Conservation (phyloP, 1,284 basidiomycete genomes). For the Tylopilus sp. region DNA sequence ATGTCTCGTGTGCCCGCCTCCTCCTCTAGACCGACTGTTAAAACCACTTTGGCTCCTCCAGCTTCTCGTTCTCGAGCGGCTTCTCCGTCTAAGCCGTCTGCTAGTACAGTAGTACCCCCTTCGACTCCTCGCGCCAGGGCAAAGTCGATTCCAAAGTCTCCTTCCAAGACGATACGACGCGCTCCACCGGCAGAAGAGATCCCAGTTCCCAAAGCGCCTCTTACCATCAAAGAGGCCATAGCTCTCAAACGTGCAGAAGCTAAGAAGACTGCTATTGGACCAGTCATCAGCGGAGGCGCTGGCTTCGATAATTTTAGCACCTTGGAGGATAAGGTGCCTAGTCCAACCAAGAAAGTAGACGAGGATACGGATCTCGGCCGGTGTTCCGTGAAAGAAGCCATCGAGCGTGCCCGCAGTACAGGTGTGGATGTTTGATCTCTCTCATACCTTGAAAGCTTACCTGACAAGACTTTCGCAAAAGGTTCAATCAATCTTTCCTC, state of each 20-base stretch:
- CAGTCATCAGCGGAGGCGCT: constrained; percentile 20
- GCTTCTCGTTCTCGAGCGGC: constrained; percentile 30
- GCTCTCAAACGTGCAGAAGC: constrained; percentile 69
- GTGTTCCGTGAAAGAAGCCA: constrained; percentile 65
- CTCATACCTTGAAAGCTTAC: constrained; percentile 42
- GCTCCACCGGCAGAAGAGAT: constrained; percentile 29
- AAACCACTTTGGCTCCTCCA: constrained; percentile 27
- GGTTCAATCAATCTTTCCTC: constrained; percentile 70
- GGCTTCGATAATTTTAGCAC: constrained; percentile 20
- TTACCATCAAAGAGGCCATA: constrained; percentile 69
- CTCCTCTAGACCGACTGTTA: constrained; percentile 36
- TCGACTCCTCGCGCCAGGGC: constrained; percentile 31
- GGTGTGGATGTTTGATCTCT: constrained; percentile 43
- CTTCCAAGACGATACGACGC: constrained; percentile 34
- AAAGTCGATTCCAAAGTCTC: constrained; percentile 36
- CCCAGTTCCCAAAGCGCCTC: constrained; percentile 30
- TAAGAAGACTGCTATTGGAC: constrained; percentile 47
- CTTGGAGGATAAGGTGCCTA: constrained; percentile 47
- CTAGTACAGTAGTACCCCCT: constrained; percentile 24
- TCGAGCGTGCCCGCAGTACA: constrained; percentile 69
- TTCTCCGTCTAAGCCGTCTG: constrained; percentile 38
- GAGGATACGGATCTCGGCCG: constrained; percentile 58
- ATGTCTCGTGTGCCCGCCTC: constrained; percentile 49
- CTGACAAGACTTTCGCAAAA: constrained; percentile 39
- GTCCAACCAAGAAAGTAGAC: constrained; percentile 36